A percentile compares a stretch with the other conserved stretches of the same genome.
Evolutionary conservation across 805 yeast genomes (phyloP).

Genomic region (Cyberlindnera euphorbiae): DNA sequence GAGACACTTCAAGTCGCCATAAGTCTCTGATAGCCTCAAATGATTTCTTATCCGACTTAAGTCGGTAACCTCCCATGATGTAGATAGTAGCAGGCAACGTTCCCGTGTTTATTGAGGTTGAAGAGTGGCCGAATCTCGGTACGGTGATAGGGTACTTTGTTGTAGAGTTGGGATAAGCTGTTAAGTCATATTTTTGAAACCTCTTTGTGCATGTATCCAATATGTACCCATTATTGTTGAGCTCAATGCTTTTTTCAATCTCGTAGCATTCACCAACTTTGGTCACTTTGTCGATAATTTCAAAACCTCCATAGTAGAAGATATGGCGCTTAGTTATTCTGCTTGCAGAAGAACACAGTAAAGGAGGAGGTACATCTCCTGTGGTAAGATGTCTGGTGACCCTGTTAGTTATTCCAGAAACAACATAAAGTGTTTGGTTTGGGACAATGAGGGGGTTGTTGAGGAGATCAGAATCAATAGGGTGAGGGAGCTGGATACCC

Average conservation of each 20-base stretch:
- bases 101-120: constrained; percentile 22
- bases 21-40: constrained; percentile 36
- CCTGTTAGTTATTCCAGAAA: constrained; percentile 37
- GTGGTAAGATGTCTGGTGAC: constrained; percentile 28
- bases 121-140: constrained; percentile 38
- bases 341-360: constrained; percentile 44
- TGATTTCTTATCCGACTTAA: constrained; percentile 21
- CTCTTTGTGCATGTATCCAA: constrained; percentile 46
- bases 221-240: constrained; percentile 55
- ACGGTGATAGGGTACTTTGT: constrained; percentile 29
- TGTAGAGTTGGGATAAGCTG: constrained; percentile 29
- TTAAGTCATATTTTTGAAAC: constrained; percentile 43
- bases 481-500: constrained; percentile 42
- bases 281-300: constrained; percentile 28
- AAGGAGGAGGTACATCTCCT: constrained; percentile 48
- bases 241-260: constrained; percentile 37
- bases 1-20: constrained; percentile 37
- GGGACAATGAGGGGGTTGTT: constrained; percentile 38
- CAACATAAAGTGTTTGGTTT: constrained; percentile 32
- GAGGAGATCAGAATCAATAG: constrained; percentile 37
- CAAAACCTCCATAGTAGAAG: constrained; percentile 69
- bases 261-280: constrained; percentile 29
- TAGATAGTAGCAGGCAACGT: constrained; percentile 31
- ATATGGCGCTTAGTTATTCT: constrained; percentile 52
- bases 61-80: constrained; percentile 47